Evolutionary conservation across 2,329 filamentous ascomycete genomes (phyloP).

Genomic region (Sphaerulina populicola): DNA sequence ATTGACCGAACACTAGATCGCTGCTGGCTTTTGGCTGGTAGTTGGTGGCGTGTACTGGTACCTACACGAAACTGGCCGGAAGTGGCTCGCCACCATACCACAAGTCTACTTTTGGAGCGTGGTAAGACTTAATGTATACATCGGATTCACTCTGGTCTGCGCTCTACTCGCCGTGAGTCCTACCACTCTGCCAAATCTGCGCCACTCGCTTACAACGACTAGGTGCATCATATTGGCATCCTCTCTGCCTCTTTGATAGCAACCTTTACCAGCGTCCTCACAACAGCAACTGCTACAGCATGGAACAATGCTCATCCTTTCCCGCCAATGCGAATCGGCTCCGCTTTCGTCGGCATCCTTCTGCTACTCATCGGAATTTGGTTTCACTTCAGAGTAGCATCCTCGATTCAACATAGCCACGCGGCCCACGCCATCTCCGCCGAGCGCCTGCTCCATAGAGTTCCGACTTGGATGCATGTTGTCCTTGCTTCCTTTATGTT

Average conservation of each 20-base stretch:
- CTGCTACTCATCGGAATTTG: conserved; percentile 28
- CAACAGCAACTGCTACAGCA: conserved; percentile 29
- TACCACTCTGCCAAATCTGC: neutral
- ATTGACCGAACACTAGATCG: conserved; percentile 17
- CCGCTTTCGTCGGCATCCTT: conserved; percentile 21
- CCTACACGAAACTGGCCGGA: conserved; percentile 33
- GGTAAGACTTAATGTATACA: conserved; percentile 24
- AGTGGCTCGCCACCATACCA: conserved; percentile 35
- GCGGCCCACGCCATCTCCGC: neutral
- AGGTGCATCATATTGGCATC: conserved; percentile 38
- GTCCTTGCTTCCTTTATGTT: conserved; percentile 37
- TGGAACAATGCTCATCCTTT: conserved; percentile 30
- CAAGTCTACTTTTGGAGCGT: conserved; percentile 34
- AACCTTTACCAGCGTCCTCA: conserved; percentile 33
- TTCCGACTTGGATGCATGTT: conserved; percentile 31
- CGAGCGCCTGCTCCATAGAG: conserved; percentile 10
- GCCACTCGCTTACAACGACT: neutral
- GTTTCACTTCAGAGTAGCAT: conserved; percentile 24
- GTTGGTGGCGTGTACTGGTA: conserved; percentile 33
- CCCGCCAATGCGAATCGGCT: conserved; percentile 22
- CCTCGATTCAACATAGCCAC: conserved; percentile 7
- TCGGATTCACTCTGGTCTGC: conserved; percentile 25
- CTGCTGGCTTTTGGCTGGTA: conserved; percentile 33
- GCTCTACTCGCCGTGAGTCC: conserved; percentile 27
- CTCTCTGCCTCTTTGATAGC: conserved; percentile 35